Base-by-base conservation (phyloP, 176 grass and related monocot species). In the Carex myosuroides region DNA sequence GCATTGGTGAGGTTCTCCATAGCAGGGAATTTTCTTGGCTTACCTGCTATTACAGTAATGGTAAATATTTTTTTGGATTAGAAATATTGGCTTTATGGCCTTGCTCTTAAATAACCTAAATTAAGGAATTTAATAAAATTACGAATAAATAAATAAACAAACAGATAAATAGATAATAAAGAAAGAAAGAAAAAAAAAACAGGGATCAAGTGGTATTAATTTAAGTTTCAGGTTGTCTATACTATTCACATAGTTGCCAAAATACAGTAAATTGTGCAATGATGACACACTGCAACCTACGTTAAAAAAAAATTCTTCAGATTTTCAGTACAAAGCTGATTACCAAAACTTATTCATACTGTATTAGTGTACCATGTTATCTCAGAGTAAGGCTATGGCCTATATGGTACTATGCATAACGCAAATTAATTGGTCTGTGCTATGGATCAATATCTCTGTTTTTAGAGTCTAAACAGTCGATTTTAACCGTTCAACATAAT, bases 11-110 rank as follows among this genome's bases (percentile, higher is more conserved):
- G 96, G 80, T 99, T 92, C 86, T 95, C 93, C 0, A 98, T 93
- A 81, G 86, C 96, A 12, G 93, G 93, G 39, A 98, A 98, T 84
- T 98, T 98, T 89, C 89, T 98, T 16, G 93, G 96, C 0, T 71
- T 99, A 10, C 96, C 91, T 55, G 93, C 93, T n/a, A 92, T 98
- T 85, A 98, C 91, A 50, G 54, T 95, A 13, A 89, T 79, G 85
- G 94, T 94, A 89, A 30, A 9, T 1, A 46, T 44, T 63, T 71
- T 75, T 18, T 59, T 76, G 12, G 21, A 29, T n/a, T 24, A 57
- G 6, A 56, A 79, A 56, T 33, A 56, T 16, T 52, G 48, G 37
- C 35, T 42, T 7, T 67, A 16, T 37, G 5, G 12, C 12, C 33
- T 16, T 35, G 26, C 14, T 11, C 12, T 1, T 35, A 29, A 29